Evolutionary conservation across 805 yeast species (phyloP).

Genomic region (Saccharomycopsis fermentans): DNA sequence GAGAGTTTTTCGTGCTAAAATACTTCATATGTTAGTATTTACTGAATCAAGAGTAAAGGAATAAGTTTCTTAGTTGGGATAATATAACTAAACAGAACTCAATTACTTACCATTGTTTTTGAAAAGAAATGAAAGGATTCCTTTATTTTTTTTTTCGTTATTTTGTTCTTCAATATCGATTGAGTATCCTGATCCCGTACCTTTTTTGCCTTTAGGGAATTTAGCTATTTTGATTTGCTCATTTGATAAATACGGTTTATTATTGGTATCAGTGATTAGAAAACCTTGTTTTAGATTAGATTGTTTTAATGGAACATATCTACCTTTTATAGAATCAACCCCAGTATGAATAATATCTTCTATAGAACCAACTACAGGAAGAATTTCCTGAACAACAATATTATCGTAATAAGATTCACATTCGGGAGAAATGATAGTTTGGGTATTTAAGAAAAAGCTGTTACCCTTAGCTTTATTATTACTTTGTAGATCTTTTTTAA

Average conservation of each 20-base stretch:
- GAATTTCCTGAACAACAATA: conserved; percentile 31
- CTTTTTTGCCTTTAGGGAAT: conserved; percentile 15
- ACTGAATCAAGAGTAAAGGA: too few relatives aligned
- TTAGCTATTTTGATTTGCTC: conserved; percentile 22
- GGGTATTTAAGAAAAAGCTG: neutral
- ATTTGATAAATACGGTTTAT: conserved; percentile 22
- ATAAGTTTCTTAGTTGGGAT: too few relatives aligned
- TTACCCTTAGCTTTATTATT: conserved; percentile 18
- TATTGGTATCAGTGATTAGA: conserved; percentile 36
- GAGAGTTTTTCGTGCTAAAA: neutral
- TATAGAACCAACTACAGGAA: conserved; percentile 32
- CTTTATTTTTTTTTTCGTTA: neutral
- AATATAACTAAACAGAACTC: too few relatives aligned
- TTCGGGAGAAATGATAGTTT: conserved; percentile 12
- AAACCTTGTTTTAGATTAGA: conserved; percentile 34
- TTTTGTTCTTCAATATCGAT: neutral
- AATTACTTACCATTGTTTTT: conserved; percentile 14
- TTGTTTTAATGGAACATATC: conserved; percentile 35
- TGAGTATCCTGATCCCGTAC: neutral
- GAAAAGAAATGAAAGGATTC: conserved; percentile 7
- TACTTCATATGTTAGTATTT: neutral
- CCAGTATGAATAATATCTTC: conserved; percentile 33
- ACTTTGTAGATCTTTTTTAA: conserved; percentile 20
- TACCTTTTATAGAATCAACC: conserved; percentile 38
- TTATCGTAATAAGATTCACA: conserved; percentile 30